Percentiles rank a stretch among this genome's conserved stretches.
Evolutionary conservation across 495 filamentous ascomycete species (phyloP).

Genomic region (Lichina pygmaea): DNA sequence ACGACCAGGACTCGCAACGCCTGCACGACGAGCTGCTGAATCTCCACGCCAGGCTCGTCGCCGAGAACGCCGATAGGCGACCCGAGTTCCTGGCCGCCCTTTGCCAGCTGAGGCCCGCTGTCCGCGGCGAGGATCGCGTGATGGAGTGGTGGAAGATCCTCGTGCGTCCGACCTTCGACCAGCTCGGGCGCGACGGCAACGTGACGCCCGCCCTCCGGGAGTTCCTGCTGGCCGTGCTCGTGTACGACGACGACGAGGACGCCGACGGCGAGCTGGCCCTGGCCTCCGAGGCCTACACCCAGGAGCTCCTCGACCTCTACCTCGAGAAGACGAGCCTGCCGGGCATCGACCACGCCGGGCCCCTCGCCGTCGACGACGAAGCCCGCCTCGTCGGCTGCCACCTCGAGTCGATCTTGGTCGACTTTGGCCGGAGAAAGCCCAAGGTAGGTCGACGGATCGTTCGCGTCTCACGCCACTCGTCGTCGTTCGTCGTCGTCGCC

Average conservation of each 20-base stretch:
- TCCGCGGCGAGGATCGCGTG: conserved; percentile 23
- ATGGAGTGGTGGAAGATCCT: conserved; percentile 41
- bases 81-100: conserved; percentile 34
- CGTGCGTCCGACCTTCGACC: conserved; percentile 27
- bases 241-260: conserved; percentile 28
- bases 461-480: not conserved
- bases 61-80: conserved; percentile 22
- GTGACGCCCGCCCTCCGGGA: conserved; percentile 28
- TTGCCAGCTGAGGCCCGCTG: conserved; percentile 26
- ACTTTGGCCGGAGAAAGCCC: conserved; percentile 36
- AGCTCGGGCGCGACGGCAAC: conserved; percentile 26
- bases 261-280: conserved; percentile 14
- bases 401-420: conserved; percentile 23
- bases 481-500: not conserved
- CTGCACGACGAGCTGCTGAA: conserved; percentile 38
- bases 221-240: conserved; percentile 27
- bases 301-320: conserved; percentile 31
- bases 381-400: conserved; percentile 17
- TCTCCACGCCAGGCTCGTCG: conserved; percentile 28
- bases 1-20: conserved; percentile 30
- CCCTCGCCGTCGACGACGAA: conserved; percentile 17
- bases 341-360: conserved; percentile 13
- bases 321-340: conserved; percentile 21
- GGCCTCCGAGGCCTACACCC: conserved; percentile 17
- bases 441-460: conserved; percentile 26